Evolutionary conservation across 2,329 filamentous ascomycete genomes (phyloP).

Genomic region (Fusarium proliferatum): DNA sequence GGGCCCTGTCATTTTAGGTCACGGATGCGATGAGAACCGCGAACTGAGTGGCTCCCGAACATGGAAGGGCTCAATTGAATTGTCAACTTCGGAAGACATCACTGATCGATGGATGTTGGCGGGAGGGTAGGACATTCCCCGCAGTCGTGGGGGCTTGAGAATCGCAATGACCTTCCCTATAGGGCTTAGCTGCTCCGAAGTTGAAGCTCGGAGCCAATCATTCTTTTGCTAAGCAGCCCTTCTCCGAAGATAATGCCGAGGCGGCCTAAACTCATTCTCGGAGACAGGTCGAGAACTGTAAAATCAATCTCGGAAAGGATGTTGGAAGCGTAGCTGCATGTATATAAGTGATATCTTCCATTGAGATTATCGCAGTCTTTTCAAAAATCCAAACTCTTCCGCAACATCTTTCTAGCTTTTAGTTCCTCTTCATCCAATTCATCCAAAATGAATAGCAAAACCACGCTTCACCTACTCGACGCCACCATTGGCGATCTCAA

Average conservation of each 20-base stretch:
- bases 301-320: background rate
- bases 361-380: no score
- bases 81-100: background rate
- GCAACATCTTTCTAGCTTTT: no score
- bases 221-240: accelerated
- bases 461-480: accelerated
- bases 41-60: background rate
- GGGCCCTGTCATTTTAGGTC: accelerated
- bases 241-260: background rate
- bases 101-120: background rate
- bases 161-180: background rate
- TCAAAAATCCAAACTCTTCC: no score
- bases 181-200: background rate
- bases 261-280: background rate
- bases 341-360: background rate
- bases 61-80: background rate
- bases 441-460: background rate
- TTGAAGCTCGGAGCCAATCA: background rate
- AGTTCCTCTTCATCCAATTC: no score
- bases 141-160: background rate
- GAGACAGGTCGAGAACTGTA: background rate
- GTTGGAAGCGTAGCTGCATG: background rate
- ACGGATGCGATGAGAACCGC: no score
- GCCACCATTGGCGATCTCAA: background rate
- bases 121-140: background rate